Evolutionary conservation across 148 eudicot genomes (phyloP).

Genomic region (Arbutus unedo): DNA sequence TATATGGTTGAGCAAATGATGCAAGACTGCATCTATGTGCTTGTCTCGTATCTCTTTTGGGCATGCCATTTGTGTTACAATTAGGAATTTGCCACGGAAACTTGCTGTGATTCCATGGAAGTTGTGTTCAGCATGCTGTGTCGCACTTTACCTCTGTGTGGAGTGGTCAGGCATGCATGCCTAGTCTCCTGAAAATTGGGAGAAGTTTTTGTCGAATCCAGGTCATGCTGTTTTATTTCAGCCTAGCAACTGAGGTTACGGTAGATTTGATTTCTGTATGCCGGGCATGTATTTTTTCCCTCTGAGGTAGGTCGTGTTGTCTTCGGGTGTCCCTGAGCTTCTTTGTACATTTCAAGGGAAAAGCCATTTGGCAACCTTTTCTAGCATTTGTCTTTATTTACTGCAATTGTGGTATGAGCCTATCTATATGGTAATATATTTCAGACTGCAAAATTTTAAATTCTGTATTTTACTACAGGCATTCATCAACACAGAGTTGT

Average conservation of each 20-base stretch:
- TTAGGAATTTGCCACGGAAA: neutral
- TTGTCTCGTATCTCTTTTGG: neutral
- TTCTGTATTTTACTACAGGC: conserved; percentile 36
- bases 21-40: neutral
- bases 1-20: neutral
- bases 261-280: neutral
- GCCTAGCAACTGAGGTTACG: neutral
- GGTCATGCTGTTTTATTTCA: neutral
- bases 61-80: neutral
- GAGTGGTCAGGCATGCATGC: neutral
- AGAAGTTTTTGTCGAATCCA: neutral
- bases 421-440: neutral
- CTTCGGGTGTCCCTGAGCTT: neutral
- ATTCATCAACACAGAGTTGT: conserved; percentile 90
- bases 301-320: neutral
- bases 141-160: neutral
- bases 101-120: neutral
- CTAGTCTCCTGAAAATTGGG: neutral
- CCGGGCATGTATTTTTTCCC: neutral
- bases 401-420: neutral
- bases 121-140: neutral
- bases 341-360: neutral
- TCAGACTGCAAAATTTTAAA: neutral
- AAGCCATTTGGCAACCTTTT: neutral
- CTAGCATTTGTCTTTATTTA: neutral